Evolutionary conservation across 495 filamentous ascomycete genomes (phyloP).

Genomic region (Xylaria grammica): DNA sequence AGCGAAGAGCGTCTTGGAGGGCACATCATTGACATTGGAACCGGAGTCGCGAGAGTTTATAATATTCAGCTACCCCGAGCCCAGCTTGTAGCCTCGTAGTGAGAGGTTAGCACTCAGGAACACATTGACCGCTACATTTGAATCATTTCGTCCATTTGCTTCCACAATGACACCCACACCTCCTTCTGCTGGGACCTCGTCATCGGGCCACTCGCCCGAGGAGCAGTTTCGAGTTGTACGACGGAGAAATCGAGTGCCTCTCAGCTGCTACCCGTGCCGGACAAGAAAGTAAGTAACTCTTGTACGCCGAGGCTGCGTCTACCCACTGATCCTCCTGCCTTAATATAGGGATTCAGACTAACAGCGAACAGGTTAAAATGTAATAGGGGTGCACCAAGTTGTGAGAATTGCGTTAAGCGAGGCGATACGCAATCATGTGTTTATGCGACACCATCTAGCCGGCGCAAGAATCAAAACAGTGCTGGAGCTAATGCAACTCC

Average conservation of each 20-base stretch:
- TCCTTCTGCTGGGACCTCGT: slow-evolving; percentile 82
- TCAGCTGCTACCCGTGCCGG: slow-evolving; percentile 93
- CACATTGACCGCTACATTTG: neutral
- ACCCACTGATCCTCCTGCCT: slow-evolving; percentile 12
- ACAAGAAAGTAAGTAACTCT: slow-evolving; percentile 80
- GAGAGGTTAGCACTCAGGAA: neutral
- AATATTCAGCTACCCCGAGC: neutral
- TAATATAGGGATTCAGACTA: slow-evolving; percentile 28
- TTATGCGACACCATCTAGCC: slow-evolving; percentile 79
- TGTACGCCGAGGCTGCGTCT: slow-evolving; percentile 22
- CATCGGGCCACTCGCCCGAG: slow-evolving; percentile 79
- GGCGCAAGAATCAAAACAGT: slow-evolving; percentile 73
- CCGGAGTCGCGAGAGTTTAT: neutral
- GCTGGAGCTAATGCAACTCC: slow-evolving; percentile 65
- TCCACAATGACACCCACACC: slow-evolving; percentile 82
- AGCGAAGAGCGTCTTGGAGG: neutral
- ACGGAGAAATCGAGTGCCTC: slow-evolving; percentile 91
- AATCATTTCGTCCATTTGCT: neutral
- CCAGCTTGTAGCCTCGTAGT: neutral
- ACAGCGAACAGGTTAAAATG: slow-evolving; percentile 69
- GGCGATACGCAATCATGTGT: slow-evolving; percentile 83
- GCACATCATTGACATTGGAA: neutral
- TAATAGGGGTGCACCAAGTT: slow-evolving; percentile 81
- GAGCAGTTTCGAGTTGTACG: slow-evolving; percentile 86
- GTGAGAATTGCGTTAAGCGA: slow-evolving; percentile 93